These are phyloP conservation scores for Malassezia yamatoensis DNA, from an alignment of 1,284 basidiomycete genomes.

Conservation along the genomic window DNA sequence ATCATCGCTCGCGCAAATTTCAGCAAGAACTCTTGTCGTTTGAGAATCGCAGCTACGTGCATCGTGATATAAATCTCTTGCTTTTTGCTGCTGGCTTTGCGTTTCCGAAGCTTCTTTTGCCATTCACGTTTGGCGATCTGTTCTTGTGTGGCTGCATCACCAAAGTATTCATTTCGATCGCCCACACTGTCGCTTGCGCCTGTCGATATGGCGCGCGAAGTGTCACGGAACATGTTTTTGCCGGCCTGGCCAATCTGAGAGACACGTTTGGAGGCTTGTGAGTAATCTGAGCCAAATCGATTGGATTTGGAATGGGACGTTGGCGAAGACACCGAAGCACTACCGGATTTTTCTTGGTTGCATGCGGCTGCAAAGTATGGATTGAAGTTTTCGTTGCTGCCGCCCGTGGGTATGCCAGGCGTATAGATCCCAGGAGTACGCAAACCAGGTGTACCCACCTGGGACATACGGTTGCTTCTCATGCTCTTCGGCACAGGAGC, in stretches of 20 bases:
- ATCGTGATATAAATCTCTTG: conserved; percentile 59
- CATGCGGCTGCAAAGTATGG: conserved; percentile 3
- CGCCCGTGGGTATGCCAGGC: not conserved
- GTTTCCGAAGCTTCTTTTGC: conserved; percentile 42
- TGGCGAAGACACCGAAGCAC: not conserved
- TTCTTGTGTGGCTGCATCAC: conserved; percentile 10
- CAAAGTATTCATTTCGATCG: conserved; percentile 5
- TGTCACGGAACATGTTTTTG: not conserved
- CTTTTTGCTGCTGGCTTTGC: conserved; percentile 27
- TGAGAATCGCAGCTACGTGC: conserved; percentile 75
- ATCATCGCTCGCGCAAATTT: conserved; percentile 81
- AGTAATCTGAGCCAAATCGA: not conserved
- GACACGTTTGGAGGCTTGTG: not conserved
- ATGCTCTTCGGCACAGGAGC: conserved; percentile 23
- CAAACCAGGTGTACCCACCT: not conserved
- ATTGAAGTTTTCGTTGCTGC: not conserved
- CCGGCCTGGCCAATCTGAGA: not conserved
- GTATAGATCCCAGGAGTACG: not conserved
- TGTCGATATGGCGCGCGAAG: not conserved
- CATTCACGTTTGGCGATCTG: conserved; percentile 30
- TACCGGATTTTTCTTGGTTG: not conserved
- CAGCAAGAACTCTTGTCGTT: conserved; percentile 77
- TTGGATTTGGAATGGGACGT: not conserved
- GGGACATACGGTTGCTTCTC: not conserved
- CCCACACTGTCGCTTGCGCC: not conserved